Conservation (phyloP, 2,329 filamentous ascomycete species). For the Peltaster fructicola region DNA sequence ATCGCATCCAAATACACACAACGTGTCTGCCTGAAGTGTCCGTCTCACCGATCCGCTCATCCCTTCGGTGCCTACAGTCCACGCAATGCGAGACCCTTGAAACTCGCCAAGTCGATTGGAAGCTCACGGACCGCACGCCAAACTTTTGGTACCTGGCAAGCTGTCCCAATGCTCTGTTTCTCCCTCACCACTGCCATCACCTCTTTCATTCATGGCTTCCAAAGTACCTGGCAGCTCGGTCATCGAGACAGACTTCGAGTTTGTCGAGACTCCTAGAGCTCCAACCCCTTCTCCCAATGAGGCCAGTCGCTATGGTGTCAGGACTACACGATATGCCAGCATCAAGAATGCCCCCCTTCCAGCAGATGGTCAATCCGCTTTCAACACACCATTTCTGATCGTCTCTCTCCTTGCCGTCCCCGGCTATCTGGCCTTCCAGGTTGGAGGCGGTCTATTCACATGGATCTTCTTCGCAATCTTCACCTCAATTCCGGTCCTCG, state of each 20-base stretch:
- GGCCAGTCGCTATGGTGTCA: conserved; percentile 40
- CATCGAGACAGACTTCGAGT: conserved; percentile 44
- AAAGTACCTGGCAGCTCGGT: conserved; percentile 9
- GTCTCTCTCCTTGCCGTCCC: conserved; percentile 54
- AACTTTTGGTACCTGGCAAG: too few species aligned
- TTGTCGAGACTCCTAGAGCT: conserved; percentile 45
- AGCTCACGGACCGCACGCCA: too few species aligned
- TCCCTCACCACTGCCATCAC: too few species aligned
- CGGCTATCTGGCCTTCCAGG: conserved; percentile 62
- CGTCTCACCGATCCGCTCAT: too few species aligned
- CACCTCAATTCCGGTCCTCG: conserved; percentile 61
- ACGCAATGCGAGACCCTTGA: too few species aligned
- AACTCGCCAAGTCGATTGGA: too few species aligned
- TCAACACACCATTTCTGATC: conserved; percentile 68
- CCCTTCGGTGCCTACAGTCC: too few species aligned
- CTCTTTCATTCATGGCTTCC: too few species aligned
- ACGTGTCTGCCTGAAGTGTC: too few species aligned
- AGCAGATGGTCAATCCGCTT: conserved; percentile 69
- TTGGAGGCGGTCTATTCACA: conserved; percentile 74
- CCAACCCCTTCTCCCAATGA: conserved; percentile 33
- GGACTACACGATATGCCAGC: conserved; percentile 57
- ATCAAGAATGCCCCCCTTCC: conserved; percentile 93
- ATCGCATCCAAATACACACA: too few species aligned
- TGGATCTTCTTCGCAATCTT: conserved; percentile 72
- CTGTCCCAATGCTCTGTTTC: too few species aligned